A percentile compares a stretch with the other conserved stretches of the same genome.
These are phyloP conservation scores for Earliella scabrosa DNA, from an alignment of 1,284 basidiomycete genomes.

Conservation along the genomic window DNA sequence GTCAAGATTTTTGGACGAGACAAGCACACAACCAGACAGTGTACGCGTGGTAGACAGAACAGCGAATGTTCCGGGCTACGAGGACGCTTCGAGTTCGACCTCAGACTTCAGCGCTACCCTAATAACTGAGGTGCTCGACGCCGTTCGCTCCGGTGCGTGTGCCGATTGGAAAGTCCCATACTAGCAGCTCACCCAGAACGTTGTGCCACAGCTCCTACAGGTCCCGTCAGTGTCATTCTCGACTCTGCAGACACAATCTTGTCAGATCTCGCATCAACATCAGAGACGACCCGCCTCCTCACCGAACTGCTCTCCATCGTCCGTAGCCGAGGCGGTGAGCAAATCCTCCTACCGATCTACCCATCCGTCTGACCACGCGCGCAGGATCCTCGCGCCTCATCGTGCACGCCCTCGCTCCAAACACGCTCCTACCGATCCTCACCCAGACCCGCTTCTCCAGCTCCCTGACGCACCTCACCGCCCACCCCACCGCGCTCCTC, in stretches of 20 bases:
- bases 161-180: too few species aligned
- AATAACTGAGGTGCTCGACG: slow-evolving; percentile 41
- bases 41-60: slow-evolving; percentile 58
- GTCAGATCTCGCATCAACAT: slow-evolving; percentile 57
- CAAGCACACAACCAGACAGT: slow-evolving; percentile 25
- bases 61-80: slow-evolving; percentile 58
- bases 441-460: slow-evolving; percentile 67
- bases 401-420: slow-evolving; percentile 60
- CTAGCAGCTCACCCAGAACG: neutral
- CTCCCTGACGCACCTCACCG: slow-evolving; percentile 65
- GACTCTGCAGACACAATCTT: slow-evolving; percentile 71
- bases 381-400: slow-evolving; percentile 67
- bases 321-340: slow-evolving; percentile 51
- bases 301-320: slow-evolving; percentile 47
- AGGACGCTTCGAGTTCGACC: slow-evolving; percentile 35
- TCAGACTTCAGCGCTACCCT: slow-evolving; percentile 23
- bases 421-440: slow-evolving; percentile 58
- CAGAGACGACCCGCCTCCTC: slow-evolving; percentile 57
- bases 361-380: neutral
- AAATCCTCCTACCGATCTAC: neutral
- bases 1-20: slow-evolving; percentile 40
- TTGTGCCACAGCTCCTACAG: slow-evolving; percentile 37
- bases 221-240: slow-evolving; percentile 59
- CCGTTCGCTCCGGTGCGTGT: slow-evolving; percentile 50
- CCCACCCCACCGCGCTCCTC: slow-evolving; percentile 70